A percentile compares a stretch with the other conserved stretches of the same genome.
phyloP scores from a whole-genome alignment of 2,329 filamentous ascomycete species.

The Colletotrichum sp. region DNA sequence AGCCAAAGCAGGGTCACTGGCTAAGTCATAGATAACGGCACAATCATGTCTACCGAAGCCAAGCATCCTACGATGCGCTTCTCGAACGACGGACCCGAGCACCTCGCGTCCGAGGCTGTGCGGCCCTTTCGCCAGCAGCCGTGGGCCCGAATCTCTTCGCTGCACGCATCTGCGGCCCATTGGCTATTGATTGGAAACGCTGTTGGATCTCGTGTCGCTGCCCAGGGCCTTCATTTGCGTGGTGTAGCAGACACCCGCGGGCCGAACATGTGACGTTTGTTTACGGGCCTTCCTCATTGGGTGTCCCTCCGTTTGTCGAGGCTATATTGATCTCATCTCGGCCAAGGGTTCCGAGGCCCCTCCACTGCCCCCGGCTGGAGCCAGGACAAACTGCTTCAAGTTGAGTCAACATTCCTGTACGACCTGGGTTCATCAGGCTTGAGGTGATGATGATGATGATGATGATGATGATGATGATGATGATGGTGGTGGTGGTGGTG shows the following conservation, averaged over 20 bases:
- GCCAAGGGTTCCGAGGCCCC: not conserved
- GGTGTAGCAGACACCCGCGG: not conserved
- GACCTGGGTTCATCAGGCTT: not conserved
- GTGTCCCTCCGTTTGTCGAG: not conserved
- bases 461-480: not conserved
- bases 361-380: not conserved
- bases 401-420: not conserved
- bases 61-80: not conserved
- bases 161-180: not conserved
- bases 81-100: not conserved
- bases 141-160: not conserved
- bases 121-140: not conserved
- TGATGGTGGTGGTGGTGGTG: not conserved
- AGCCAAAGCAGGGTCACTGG: not conserved
- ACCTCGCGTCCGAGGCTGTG: not conserved
- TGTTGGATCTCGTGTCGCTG: not conserved
- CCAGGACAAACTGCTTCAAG: not conserved
- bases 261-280: not conserved
- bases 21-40: not conserved
- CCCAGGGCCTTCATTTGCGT: not conserved
- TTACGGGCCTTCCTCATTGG: not conserved
- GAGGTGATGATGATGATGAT: not conserved
- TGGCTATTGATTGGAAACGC: not conserved
- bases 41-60: not conserved
- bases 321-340: conserved; percentile 14